Base-by-base conservation (phyloP, 495 filamentous ascomycete genomes). In the Hypoxylon subgilvum region DNA sequence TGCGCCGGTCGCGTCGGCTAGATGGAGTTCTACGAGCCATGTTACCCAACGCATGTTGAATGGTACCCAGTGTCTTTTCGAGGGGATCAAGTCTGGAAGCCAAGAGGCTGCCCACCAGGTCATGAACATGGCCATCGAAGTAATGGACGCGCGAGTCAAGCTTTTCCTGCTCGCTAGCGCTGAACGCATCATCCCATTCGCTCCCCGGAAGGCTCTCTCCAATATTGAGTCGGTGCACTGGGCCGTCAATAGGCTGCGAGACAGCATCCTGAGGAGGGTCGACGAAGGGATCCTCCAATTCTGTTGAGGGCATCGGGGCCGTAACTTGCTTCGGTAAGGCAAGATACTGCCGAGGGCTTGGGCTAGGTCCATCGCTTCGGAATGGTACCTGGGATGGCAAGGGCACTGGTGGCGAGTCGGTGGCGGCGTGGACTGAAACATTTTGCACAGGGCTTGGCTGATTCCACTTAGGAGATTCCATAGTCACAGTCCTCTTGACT, bases 131-230 rank as follows among this genome's bases (percentile, higher is more conserved):
- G 52, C 82, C 85, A 67, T 97, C 90, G 61, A 96, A 96, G 77
- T 95, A 96, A 35, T 79, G 79, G 18, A 79, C 78, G 13, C 89
- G 85, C 22, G 84, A 80, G 56, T 86, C 82, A 45, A 96, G 78
- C 71, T 92, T 96, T 42, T 82, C 81, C 54, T 94, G 90, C 55
- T 96, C 91, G 17, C 84, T 84, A 5, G 88, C 88, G 19, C 87
- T 90, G 53, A 96, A 83, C 46, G 87, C 85, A 69, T 90, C 89
- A 61, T 93, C 88, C 94, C 94, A 97, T 67, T 97, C 92, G 57
- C 90, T 96, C 57, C 84, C 79, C 31, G 88, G 87, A 9, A 86
- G 72, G 51, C 88, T 83, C 14, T 83, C 79, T 19, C 70, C 78
- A 32, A 79, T 85, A 57, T 89, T 84, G 32, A 93, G 78, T 45